Percentiles rank a stretch among this genome's conserved stretches.
Evolutionary conservation across 768 basidiomycete genomes (phyloP).

Genomic region (Mrakia blollopis): DNA sequence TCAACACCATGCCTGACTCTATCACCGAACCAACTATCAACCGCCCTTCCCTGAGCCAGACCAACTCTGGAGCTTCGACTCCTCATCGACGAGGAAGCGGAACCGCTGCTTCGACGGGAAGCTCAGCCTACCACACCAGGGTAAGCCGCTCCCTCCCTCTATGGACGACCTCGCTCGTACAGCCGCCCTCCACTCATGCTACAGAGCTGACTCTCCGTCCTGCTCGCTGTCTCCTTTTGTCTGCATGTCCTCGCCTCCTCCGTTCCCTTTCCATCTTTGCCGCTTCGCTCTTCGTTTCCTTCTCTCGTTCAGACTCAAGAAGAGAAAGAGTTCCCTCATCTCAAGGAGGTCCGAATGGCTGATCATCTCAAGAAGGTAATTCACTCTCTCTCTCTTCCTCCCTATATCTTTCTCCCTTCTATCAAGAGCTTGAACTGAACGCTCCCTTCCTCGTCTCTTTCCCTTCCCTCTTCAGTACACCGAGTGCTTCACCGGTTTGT

Average conservation of each 20-base stretch:
- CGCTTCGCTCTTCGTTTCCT: too few species aligned
- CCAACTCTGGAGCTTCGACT: not conserved
- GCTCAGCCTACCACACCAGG: constrained; percentile 8
- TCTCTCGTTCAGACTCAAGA: constrained; percentile 11
- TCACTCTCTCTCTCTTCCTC: not conserved
- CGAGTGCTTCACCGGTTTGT: constrained; percentile 58
- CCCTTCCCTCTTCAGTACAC: constrained; percentile 57
- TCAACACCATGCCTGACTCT: not conserved
- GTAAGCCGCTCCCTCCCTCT: too few species aligned
- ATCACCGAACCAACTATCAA: not conserved
- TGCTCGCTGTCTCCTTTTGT: too few species aligned
- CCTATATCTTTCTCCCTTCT: not conserved
- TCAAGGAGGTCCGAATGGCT: constrained; percentile 62
- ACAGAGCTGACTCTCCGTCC: too few species aligned
- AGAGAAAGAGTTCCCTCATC: constrained; percentile 15
- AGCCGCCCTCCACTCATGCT: too few species aligned
- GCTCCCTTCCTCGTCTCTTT: not conserved
- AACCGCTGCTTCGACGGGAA: not conserved
- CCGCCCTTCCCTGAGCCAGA: not conserved
- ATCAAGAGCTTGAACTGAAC: not conserved
- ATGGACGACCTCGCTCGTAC: too few species aligned
- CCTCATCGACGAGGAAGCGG: constrained; percentile 13
- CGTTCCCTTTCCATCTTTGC: not conserved
- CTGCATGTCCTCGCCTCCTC: too few species aligned
- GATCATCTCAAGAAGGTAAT: constrained; percentile 70